Conservation (phyloP, 371 early-diverging fungal genomes). For the Lichtheimia ramosa region DNA sequence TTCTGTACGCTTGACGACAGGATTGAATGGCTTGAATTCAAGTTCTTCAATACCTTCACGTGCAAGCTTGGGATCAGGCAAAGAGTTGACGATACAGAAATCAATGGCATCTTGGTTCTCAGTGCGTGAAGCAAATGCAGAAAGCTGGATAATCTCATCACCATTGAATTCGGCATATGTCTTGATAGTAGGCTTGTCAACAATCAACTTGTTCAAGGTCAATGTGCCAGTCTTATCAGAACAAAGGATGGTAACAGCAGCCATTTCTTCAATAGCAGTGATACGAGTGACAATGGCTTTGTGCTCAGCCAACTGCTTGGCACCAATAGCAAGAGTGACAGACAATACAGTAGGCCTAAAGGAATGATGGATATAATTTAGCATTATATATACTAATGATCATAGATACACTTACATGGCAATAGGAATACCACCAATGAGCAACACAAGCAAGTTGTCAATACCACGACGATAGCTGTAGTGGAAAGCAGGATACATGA, state of each 20-base stretch:
- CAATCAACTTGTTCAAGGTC: slow-evolving; percentile 88
- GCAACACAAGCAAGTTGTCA: slow-evolving; percentile 72
- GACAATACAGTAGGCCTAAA: slow-evolving; percentile 75
- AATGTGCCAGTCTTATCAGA: slow-evolving; percentile 97
- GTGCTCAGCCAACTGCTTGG: slow-evolving; percentile 89
- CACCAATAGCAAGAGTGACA: slow-evolving; percentile 92
- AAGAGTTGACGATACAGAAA: slow-evolving; percentile 67
- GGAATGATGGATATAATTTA: too few species aligned
- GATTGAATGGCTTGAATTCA: slow-evolving; percentile 86
- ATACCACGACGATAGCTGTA: slow-evolving; percentile 68
- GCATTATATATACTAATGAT: neutral
- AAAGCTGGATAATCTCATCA: slow-evolving; percentile 60
- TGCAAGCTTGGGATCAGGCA: slow-evolving; percentile 55
- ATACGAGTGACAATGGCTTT: slow-evolving; percentile 90
- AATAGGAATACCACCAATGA: slow-evolving; percentile 80
- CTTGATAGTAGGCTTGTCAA: slow-evolving; percentile 65
- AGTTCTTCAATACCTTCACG: slow-evolving; percentile 67
- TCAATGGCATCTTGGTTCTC: slow-evolving; percentile 80
- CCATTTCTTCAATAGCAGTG: slow-evolving; percentile 89
- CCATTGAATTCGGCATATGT: slow-evolving; percentile 53
- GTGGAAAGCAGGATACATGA: slow-evolving; percentile 79
- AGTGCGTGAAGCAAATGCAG: slow-evolving; percentile 66
- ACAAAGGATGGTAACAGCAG: slow-evolving; percentile 91
- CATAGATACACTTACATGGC: slow-evolving; percentile 49
- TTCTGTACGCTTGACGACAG: slow-evolving; percentile 85